Evolutionary conservation across 2,329 filamentous ascomycete genomes (phyloP).

Genomic region (Penicillium sp.): DNA sequence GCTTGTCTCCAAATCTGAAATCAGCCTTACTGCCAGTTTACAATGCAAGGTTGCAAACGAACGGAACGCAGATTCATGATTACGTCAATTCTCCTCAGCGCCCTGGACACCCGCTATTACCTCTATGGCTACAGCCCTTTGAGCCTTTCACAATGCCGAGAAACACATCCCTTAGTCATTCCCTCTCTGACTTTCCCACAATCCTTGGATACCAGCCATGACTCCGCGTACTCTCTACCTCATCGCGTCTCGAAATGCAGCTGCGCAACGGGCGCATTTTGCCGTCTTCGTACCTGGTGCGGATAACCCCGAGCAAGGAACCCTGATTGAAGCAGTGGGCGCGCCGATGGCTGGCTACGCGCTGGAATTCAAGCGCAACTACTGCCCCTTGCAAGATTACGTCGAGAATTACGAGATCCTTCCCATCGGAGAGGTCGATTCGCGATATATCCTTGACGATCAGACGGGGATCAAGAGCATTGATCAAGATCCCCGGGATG

Average conservation of each 20-base stretch:
- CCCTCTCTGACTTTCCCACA: too few relatives aligned
- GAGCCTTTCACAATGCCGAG: too few relatives aligned
- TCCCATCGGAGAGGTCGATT: slow-evolving; percentile 20
- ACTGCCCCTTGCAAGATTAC: slow-evolving; percentile 10
- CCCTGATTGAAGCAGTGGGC: slow-evolving; percentile 28
- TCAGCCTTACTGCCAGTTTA: too few relatives aligned
- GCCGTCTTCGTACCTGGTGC: slow-evolving; percentile 25
- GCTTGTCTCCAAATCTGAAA: too few relatives aligned
- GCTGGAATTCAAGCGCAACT: slow-evolving; percentile 28
- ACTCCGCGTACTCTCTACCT: slow-evolving; percentile 19
- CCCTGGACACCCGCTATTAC: too few relatives aligned
- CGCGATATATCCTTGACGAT: slow-evolving; percentile 17
- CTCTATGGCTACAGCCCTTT: too few relatives aligned
- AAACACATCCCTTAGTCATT: too few relatives aligned
- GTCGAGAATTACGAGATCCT: slow-evolving; percentile 10
- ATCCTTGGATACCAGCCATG: slow-evolving; percentile 8
- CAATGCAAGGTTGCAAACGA: too few relatives aligned
- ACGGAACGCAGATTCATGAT: too few relatives aligned
- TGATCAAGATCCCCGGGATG: slow-evolving; percentile 18
- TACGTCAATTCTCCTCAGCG: too few relatives aligned
- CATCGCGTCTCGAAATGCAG: slow-evolving; percentile 18
- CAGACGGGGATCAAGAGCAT: slow-evolving; percentile 1
- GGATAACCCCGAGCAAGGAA: slow-evolving; percentile 14
- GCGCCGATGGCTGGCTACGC: slow-evolving; percentile 28
- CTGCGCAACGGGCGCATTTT: slow-evolving; percentile 26